Evolutionary conservation across 768 basidiomycete species (phyloP), one percentile per base, ranked within the genome.

Genomic region (Russula olivacea): DNA sequence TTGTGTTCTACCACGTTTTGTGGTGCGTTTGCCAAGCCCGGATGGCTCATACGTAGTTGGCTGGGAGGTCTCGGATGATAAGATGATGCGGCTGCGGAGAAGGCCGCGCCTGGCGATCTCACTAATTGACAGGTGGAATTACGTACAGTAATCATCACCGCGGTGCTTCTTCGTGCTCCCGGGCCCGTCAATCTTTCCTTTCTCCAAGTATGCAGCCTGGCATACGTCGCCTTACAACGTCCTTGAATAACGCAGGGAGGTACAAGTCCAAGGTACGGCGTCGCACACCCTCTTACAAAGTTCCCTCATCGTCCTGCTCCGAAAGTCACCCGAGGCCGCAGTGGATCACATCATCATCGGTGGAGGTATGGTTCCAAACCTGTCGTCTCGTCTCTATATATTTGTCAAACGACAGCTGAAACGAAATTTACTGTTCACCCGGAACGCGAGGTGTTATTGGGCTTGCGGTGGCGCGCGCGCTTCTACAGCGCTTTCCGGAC

Each of bases 261-360:
- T 89, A 78, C 74, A 79, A 73, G 61, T 88, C 81, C 74, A 88
- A 85, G 82, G 88, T 83, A 36, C 36, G 54, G n/a, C 61, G 70
- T 65, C 61, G 71, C 66, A 12, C 15, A 23, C 47, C 30, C 15
- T 48, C 32, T 11, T 47, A 2, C 15, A 30, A 19, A 12, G 36
- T 25, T 50, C 58, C 25, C 38, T 15, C 11, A 40, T 40, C 51
- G 51, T 57, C 53, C 50, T 43, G 34, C 19, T 52, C 28, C 36
- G 0, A 54, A 45, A 90, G 83, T 73, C 75, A 17, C 91, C 94
- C 4, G 86, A 91, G 66, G 79, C 76, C 38, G 78, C 76, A 1
- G 85, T 95, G 34, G 96, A 98, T 71, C 87, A 89, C 72, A 76
- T 97, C 25, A 82, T 98, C 17, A 79, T 98, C 25, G 96, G 96